phyloP scores from a whole-genome alignment of 2,329 filamentous ascomycete genomes.

The Fusarium sp. region DNA sequence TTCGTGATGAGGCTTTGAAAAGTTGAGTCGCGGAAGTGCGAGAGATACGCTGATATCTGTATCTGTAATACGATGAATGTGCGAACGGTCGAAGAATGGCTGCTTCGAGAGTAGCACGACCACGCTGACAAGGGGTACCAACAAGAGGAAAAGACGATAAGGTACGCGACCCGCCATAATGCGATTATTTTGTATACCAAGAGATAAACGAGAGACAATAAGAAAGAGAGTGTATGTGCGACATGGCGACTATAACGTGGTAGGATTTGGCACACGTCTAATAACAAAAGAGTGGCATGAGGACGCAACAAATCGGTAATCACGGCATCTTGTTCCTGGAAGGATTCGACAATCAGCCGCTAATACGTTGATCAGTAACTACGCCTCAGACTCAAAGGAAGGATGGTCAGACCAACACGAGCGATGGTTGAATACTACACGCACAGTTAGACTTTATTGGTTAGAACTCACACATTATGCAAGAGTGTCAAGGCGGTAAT shows the following conservation, averaged over 20 bases:
- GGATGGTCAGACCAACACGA: neutral
- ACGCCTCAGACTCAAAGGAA: neutral
- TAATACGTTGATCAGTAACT: neutral
- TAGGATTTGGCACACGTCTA: neutral
- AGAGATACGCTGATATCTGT: conserved; percentile 36
- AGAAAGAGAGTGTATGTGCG: neutral
- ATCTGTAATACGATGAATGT: conserved; percentile 33
- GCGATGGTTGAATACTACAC: neutral
- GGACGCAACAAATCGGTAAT: conserved; percentile 1
- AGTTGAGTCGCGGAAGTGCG: conserved; percentile 42
- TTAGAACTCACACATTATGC: neutral
- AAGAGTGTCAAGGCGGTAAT: neutral
- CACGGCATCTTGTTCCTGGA: neutral
- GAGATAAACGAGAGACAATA: neutral
- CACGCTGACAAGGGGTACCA: conserved; percentile 18
- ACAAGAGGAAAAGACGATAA: conserved; percentile 11
- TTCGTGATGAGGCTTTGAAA: conserved; percentile 34
- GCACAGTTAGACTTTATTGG: conserved; percentile 3
- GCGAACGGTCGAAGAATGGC: conserved; percentile 29
- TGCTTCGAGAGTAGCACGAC: conserved; percentile 31
- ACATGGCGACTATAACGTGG: neutral
- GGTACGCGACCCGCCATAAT: conserved; percentile 22
- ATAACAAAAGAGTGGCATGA: neutral
- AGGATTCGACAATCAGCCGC: neutral
- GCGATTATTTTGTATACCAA: neutral